phyloP scores from a whole-genome alignment of 2,329 filamentous ascomycete species.

The Ophiostoma ips region DNA sequence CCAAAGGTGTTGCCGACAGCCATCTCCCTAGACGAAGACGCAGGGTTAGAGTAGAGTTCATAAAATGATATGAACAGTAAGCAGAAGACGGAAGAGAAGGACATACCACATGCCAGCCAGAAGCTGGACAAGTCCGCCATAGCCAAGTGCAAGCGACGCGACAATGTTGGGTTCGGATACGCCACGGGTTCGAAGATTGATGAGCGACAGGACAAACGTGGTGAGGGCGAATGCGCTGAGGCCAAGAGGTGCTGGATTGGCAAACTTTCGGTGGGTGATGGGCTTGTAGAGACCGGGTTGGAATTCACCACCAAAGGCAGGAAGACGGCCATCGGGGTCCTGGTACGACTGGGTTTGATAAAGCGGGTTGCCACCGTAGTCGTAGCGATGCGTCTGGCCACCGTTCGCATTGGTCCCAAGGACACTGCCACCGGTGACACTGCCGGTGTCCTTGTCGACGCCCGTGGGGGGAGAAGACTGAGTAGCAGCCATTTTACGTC shows the following conservation, averaged over 20 bases:
- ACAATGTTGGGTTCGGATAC: slow-evolving; percentile 51
- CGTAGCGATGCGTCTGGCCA: slow-evolving; percentile 11
- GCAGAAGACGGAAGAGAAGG: neutral
- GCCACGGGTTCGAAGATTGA: slow-evolving; percentile 55
- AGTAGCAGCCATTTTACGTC: slow-evolving; percentile 10
- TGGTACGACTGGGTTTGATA: slow-evolving; percentile 21
- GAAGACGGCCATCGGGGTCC: slow-evolving; percentile 26
- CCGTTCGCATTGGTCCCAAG: slow-evolving; percentile 2
- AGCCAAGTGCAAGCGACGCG: slow-evolving; percentile 55
- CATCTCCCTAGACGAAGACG: slow-evolving; percentile 52
- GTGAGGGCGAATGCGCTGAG: slow-evolving; percentile 69
- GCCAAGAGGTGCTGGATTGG: slow-evolving; percentile 66
- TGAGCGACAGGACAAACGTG: slow-evolving; percentile 62
- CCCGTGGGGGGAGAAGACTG: neutral
- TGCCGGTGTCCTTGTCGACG: slow-evolving; percentile 10
- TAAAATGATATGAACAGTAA: neutral
- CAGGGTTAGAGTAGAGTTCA: neutral
- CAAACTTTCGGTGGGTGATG: slow-evolving; percentile 55
- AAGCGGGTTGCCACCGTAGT: slow-evolving; percentile 28
- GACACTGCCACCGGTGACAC: neutral
- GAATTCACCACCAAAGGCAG: slow-evolving; percentile 58
- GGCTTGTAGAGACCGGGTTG: slow-evolving; percentile 56
- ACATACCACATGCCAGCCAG: slow-evolving; percentile 76
- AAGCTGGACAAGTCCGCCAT: slow-evolving; percentile 67
- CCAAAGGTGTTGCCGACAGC: slow-evolving; percentile 78